Evolutionary conservation across 306 rosid genomes (phyloP), one percentile per base, ranked within the genome.

Genomic region (Arachis hypogaea): DNA sequence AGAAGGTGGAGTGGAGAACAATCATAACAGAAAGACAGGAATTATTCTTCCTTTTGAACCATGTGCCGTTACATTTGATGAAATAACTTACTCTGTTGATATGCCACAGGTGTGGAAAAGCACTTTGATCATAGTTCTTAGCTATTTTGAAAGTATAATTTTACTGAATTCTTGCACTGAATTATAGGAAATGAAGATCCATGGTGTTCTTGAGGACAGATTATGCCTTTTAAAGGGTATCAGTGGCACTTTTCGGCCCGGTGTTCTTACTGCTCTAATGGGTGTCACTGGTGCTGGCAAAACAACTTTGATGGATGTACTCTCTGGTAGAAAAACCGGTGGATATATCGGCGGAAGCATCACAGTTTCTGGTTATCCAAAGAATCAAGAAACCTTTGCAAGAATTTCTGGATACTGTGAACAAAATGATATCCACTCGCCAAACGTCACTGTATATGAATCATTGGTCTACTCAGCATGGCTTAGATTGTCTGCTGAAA

Each of bases 251-350:
- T 93, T 93, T 41, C 80, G 91, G 83, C 95, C 97, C 6, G 98
- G 95, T 10, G 90, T 93, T 80, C 87, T 93, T 72, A 90, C 98
- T 36, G 98, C 98, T 22, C 78, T 93, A 5, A 90, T 93, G 98
- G 97, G 97, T 55, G 84, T 80, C 11, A 93, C 88, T 64, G 97
- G 98, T 59, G 98, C 97, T 67, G 97, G 96, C 9, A 93, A 93
- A 81, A 93, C 97, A 42, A 93, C 98, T 51, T 41, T 93, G 59
- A 87, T 93, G 95, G 98, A 92, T 82, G 98, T 92, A 18, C 74
- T 92, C 14, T 92, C 93, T 6, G 96, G 98, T 16, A 83, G 93
- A 84, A 92, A 92, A 79, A 89, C 90, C 2, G 85, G 93, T 0
- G 98, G 98, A 33, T 89, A 88, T 75, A 79, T 89, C 58, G 89